phyloP scores from a whole-genome alignment of 352 stramenopile species.

The Phytophthora nicotianae region DNA sequence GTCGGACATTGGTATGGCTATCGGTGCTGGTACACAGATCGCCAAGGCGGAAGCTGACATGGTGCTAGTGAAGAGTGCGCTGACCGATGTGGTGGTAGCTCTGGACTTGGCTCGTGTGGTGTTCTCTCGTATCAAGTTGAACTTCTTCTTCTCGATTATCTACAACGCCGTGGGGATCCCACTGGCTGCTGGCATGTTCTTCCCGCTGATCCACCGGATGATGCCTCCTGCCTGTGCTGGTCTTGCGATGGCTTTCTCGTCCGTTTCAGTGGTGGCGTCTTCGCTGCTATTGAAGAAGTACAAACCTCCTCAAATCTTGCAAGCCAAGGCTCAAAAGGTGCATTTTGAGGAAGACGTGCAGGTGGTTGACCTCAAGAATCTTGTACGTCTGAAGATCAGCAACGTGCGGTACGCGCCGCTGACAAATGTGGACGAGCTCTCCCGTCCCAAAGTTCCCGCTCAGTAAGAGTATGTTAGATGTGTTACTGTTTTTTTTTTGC shows the following conservation, averaged over 20 bases:
- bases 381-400: conserved; percentile 63
- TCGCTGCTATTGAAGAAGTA: conserved; percentile 89
- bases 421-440: conserved; percentile 61
- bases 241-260: conserved; percentile 89
- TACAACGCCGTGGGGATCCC: conserved; percentile 90
- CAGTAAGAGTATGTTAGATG: conserved; percentile 25
- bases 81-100: conserved; percentile 85
- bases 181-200: conserved; percentile 85
- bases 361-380: conserved; percentile 79
- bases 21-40: conserved; percentile 91
- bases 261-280: conserved; percentile 85
- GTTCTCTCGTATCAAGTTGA: conserved; percentile 84
- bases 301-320: conserved; percentile 47
- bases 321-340: conserved; percentile 37
- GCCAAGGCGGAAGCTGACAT: conserved; percentile 89
- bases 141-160: conserved; percentile 89
- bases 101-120: conserved; percentile 82
- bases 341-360: conserved; percentile 72
- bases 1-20: conserved; percentile 93
- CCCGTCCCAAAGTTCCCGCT: conserved; percentile 2
- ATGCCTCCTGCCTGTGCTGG: conserved; percentile 87
- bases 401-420: conserved; percentile 70
- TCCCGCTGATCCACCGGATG: conserved; percentile 80
- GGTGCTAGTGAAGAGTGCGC: conserved; percentile 87
- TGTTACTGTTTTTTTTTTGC: conserved; percentile 17